These are phyloP conservation scores for Tylopilus sp. DNA, from an alignment of 768 basidiomycete genomes.

Conservation along the genomic window DNA sequence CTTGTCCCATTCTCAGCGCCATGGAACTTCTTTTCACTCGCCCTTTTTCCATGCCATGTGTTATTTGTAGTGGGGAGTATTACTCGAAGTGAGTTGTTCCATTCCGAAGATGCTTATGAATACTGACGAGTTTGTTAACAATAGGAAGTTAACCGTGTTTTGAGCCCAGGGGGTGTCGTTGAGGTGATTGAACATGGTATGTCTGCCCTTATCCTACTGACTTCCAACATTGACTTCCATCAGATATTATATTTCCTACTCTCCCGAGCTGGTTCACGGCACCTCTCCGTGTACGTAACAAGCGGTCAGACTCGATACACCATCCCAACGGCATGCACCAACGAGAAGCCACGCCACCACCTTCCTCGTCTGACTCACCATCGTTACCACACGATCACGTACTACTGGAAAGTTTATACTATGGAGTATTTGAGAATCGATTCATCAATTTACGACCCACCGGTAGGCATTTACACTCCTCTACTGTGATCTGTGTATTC, in stretches of 20 bases:
- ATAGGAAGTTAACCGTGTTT: slow-evolving; percentile 70
- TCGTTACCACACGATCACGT: slow-evolving; percentile 62
- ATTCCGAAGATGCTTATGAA: neutral
- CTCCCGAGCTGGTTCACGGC: slow-evolving; percentile 77
- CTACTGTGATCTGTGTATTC: neutral
- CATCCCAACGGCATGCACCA: slow-evolving; percentile 45
- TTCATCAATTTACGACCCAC: slow-evolving; percentile 72
- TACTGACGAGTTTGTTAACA: slow-evolving; percentile 3
- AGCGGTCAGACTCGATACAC: slow-evolving; percentile 47
- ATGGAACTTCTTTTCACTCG: slow-evolving; percentile 2
- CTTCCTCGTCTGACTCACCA: slow-evolving; percentile 31
- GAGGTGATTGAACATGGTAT: slow-evolving; percentile 74
- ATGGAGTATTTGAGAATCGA: slow-evolving; percentile 63
- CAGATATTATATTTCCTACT: slow-evolving; percentile 73
- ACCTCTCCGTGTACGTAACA: slow-evolving; percentile 54
- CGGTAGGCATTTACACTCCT: slow-evolving; percentile 38
- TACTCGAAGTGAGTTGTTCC: slow-evolving; percentile 53
- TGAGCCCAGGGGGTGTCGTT: slow-evolving; percentile 65
- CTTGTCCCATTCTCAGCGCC: neutral
- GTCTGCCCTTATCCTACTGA: slow-evolving; percentile 7
- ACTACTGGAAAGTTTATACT: slow-evolving; percentile 62
- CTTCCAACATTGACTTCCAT: neutral
- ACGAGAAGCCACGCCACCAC: slow-evolving; percentile 31
- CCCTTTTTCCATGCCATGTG: neutral
- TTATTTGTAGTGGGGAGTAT: slow-evolving; percentile 53